Conservation (phyloP, 306 rosid species). For the Sophora flavescens region DNA sequence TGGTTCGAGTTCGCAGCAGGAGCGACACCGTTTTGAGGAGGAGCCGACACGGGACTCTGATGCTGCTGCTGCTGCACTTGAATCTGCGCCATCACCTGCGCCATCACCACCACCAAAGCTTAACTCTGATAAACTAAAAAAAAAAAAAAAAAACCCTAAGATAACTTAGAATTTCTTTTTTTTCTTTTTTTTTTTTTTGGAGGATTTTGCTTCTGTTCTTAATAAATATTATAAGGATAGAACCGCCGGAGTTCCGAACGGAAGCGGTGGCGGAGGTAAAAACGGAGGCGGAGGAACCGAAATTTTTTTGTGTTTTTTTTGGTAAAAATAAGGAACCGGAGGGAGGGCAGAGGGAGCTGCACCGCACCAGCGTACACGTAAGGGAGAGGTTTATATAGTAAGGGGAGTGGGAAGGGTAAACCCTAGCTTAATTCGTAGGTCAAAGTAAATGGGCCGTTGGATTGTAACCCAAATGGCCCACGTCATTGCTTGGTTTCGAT, state of each 20-base stretch:
- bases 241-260: conserved; percentile 58
- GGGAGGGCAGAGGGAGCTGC: conserved; percentile 81
- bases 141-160: conserved; percentile 41
- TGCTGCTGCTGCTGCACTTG: conserved; percentile 77
- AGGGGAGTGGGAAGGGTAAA: conserved; percentile 17
- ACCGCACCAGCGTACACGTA: conserved; percentile 55
- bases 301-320: conserved; percentile 33
- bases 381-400: conserved; percentile 50
- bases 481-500: background rate
- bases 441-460: conserved; percentile 42
- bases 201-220: conserved; percentile 33
- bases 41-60: conserved; percentile 48
- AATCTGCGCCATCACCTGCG: conserved; percentile 79
- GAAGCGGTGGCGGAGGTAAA: conserved; percentile 10
- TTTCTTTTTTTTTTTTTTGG: conserved; percentile 9
- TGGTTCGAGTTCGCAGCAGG: conserved; percentile 48
- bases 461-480: conserved; percentile 25
- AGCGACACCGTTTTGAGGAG: conserved; percentile 48
- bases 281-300: conserved; percentile 29
- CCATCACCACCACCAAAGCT: background rate
- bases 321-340: background rate
- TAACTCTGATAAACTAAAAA: conserved; percentile 10
- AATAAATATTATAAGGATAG: conserved; percentile 47
- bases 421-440: conserved; percentile 52
- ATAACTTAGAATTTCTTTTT: background rate